phyloP scores from a whole-genome alignment of 495 filamentous ascomycete species.

The Poronia punctata region DNA sequence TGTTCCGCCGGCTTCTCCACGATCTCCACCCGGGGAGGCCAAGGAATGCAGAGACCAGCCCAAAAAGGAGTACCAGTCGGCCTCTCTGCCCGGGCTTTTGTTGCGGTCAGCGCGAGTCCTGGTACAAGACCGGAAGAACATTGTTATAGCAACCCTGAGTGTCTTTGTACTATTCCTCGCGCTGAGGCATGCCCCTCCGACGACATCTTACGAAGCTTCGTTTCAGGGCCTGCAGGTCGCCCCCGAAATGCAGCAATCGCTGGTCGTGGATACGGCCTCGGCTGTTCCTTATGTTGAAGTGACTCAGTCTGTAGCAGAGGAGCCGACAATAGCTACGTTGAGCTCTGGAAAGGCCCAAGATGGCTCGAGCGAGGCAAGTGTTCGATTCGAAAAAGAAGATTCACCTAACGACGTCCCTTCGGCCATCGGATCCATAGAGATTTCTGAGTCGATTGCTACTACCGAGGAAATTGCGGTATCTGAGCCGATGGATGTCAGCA shows the following conservation, averaged over 20 bases:
- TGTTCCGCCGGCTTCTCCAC: slow-evolving; percentile 18
- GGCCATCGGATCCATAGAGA: too few species aligned
- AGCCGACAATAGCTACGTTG: background rate
- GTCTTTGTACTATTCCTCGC: slow-evolving; percentile 53
- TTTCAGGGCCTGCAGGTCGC: slow-evolving; percentile 19
- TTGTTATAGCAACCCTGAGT: slow-evolving; percentile 57
- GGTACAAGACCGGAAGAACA: slow-evolving; percentile 62
- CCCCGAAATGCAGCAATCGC: slow-evolving; percentile 7
- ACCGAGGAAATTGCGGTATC: too few species aligned
- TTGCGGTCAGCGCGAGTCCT: slow-evolving; percentile 62
- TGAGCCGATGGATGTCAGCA: too few species aligned
- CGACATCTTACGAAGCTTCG: slow-evolving; percentile 17
- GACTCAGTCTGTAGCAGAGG: too few species aligned
- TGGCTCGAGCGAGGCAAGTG: background rate
- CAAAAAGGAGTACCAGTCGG: slow-evolving; percentile 25
- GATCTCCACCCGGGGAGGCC: slow-evolving; percentile 11
- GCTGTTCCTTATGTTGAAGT: too few species aligned
- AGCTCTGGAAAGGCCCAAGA: background rate
- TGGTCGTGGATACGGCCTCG: slow-evolving; percentile 3
- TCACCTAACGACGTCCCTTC: too few species aligned
- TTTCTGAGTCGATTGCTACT: too few species aligned
- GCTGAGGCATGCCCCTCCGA: slow-evolving; percentile 18
- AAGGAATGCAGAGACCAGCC: slow-evolving; percentile 13
- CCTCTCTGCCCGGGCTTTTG: slow-evolving; percentile 52
- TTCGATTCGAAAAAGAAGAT: too few species aligned